A percentile compares a stretch with the other conserved stretches of the same genome.
Conservation (phyloP, 169 alveolate species). For the Eimeria tenella region DNA sequence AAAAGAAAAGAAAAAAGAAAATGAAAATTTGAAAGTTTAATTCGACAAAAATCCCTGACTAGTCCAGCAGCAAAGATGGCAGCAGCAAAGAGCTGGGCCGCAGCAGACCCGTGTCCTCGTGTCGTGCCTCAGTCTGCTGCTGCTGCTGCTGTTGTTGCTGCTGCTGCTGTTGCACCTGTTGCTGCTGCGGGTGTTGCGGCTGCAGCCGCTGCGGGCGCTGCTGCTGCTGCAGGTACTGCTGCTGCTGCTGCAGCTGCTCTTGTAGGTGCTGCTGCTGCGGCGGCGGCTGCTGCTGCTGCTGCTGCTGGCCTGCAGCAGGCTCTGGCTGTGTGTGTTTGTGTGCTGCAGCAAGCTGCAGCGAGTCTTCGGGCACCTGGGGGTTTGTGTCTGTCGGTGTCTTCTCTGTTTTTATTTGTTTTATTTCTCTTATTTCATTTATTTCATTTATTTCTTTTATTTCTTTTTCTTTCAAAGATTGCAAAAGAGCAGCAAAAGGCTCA, state of each 20-base stretch:
- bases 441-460: too few species aligned
- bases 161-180: background rate
- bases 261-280: background rate
- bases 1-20: background rate
- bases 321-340: background rate
- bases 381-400: too few species aligned
- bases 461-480: background rate
- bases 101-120: background rate
- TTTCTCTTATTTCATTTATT: too few species aligned
- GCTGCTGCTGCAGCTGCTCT: background rate
- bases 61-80: slow-evolving; percentile 21
- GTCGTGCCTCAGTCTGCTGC: background rate
- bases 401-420: too few species aligned
- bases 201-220: background rate
- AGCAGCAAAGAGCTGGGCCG: background rate
- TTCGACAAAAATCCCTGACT: background rate
- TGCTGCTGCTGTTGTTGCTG: background rate
- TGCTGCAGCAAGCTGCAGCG: background rate
- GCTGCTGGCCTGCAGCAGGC: background rate
- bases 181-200: background rate
- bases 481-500: background rate
- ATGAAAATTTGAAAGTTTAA: background rate
- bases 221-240: background rate
- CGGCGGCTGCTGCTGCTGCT: background rate
- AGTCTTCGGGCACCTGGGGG: too few species aligned